A percentile compares a stretch with the other conserved stretches of the same genome.
These are phyloP conservation scores for Phytophthora colocasiae DNA, from an alignment of 352 stramenopile species.

Conservation along the genomic window DNA sequence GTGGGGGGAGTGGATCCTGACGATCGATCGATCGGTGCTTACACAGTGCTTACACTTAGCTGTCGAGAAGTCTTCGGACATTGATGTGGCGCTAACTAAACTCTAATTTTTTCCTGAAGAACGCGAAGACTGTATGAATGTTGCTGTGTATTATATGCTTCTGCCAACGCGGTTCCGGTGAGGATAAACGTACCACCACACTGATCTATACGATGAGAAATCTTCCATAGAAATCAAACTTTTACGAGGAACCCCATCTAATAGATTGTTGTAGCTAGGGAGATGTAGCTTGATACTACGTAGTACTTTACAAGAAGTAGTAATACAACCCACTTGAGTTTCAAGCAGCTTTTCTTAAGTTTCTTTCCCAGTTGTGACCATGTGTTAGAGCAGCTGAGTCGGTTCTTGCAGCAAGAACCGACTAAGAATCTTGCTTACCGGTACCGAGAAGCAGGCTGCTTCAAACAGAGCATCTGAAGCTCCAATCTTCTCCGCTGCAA, in stretches of 20 bases:
- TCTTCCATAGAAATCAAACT: constrained; percentile 76
- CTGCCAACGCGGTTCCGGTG: constrained; percentile 44
- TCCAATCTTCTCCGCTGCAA: constrained; percentile 1
- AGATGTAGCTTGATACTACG: no score
- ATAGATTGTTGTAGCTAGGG: neutral
- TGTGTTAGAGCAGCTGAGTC: no score
- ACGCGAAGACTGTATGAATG: constrained; percentile 10
- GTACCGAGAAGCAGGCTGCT: no score
- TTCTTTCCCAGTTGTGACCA: no score
- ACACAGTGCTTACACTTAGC: constrained; percentile 69
- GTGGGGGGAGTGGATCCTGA: neutral
- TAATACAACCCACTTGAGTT: no score
- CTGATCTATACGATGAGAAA: constrained; percentile 77
- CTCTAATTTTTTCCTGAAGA: constrained; percentile 92
- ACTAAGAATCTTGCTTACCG: no score
- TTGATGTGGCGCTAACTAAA: constrained; percentile 64
- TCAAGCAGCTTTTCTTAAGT: no score
- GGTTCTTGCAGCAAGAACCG: neutral
- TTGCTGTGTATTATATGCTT: constrained; percentile 16
- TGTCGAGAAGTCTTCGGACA: constrained; percentile 39
- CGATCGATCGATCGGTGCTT: constrained; percentile 26
- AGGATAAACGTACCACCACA: constrained; percentile 81
- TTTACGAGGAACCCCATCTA: constrained; percentile 57
- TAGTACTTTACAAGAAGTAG: no score
- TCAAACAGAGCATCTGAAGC: no score